Conservation (phyloP, 768 basidiomycete species). For the Leccinum subgranulosum region DNA sequence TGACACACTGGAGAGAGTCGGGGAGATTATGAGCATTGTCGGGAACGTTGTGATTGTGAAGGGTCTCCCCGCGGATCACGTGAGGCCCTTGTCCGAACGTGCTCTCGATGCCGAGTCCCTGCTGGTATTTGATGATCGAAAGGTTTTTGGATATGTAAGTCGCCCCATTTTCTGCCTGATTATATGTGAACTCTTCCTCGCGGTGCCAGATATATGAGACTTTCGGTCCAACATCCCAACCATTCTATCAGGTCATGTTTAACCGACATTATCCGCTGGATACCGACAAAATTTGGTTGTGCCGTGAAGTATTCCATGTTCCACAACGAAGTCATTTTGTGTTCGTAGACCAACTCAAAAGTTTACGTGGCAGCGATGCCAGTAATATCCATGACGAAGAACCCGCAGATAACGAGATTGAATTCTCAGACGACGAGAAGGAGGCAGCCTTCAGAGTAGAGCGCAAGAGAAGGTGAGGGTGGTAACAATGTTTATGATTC, state of each 20-base stretch:
- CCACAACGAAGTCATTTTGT: constrained; percentile 80
- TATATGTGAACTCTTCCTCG: constrained; percentile 13
- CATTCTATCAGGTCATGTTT: constrained; percentile 87
- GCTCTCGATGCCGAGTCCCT: constrained; percentile 88
- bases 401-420: constrained; percentile 82
- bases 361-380: constrained; percentile 85
- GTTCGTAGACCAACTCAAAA: constrained; percentile 68
- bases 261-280: constrained; percentile 62
- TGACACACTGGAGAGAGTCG: constrained; percentile 72
- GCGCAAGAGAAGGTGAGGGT: constrained; percentile 55
- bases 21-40: constrained; percentile 74
- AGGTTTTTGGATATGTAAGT: constrained; percentile 87
- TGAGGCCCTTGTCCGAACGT: constrained; percentile 49
- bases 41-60: constrained; percentile 71
- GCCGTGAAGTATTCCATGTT: constrained; percentile 77
- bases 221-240: constrained; percentile 89
- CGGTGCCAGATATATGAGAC: constrained; percentile 79
- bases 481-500: background rate
- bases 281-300: constrained; percentile 47
- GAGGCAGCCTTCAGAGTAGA: constrained; percentile 70
- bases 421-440: constrained; percentile 94
- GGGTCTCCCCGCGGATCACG: constrained; percentile 47
- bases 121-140: constrained; percentile 85
- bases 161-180: background rate
- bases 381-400: constrained; percentile 96